Evolutionary conservation across 768 basidiomycete species (phyloP).

Genomic region (Phaeotremella skinneri): DNA sequence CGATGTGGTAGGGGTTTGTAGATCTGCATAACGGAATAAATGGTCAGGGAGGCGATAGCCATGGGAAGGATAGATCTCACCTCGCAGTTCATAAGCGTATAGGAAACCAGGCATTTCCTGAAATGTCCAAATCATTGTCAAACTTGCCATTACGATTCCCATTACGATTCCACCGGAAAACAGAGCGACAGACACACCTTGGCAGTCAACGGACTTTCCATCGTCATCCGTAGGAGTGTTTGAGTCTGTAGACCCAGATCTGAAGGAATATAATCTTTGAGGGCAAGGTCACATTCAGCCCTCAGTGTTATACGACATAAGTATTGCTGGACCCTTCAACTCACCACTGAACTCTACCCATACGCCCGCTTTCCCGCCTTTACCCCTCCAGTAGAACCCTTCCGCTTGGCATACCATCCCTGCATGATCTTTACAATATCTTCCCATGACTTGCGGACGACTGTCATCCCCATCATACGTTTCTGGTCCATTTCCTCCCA

Average conservation of each 20-base stretch:
- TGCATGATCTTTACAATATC: slow-evolving; percentile 50
- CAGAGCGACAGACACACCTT: slow-evolving; percentile 29
- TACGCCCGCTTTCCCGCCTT: slow-evolving; percentile 12
- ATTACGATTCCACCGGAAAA: neutral
- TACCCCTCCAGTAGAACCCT: slow-evolving; percentile 44
- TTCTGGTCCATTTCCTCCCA: neutral
- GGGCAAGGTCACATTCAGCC: neutral
- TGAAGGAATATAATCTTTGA: slow-evolving; percentile 41
- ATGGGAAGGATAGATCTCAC: slow-evolving; percentile 25
- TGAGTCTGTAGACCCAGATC: slow-evolving; percentile 48
- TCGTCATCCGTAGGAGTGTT: slow-evolving; percentile 43
- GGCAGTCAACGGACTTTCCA: slow-evolving; percentile 46
- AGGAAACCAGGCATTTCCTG: slow-evolving; percentile 48
- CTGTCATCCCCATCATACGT: slow-evolving; percentile 7
- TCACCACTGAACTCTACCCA: slow-evolving; percentile 47
- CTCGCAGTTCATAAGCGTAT: slow-evolving; percentile 49
- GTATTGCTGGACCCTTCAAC: slow-evolving; percentile 5
- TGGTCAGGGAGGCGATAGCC: neutral
- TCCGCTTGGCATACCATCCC: slow-evolving; percentile 44
- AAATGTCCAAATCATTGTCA: slow-evolving; percentile 9
- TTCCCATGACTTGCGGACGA: slow-evolving; percentile 17
- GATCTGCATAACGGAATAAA: slow-evolving; percentile 22
- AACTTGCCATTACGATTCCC: neutral
- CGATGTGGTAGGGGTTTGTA: slow-evolving; percentile 32
- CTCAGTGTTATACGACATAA: too few species aligned